Conservation (phyloP, 2,329 filamentous ascomycete species). For the Aspergillaceae sp. region DNA sequence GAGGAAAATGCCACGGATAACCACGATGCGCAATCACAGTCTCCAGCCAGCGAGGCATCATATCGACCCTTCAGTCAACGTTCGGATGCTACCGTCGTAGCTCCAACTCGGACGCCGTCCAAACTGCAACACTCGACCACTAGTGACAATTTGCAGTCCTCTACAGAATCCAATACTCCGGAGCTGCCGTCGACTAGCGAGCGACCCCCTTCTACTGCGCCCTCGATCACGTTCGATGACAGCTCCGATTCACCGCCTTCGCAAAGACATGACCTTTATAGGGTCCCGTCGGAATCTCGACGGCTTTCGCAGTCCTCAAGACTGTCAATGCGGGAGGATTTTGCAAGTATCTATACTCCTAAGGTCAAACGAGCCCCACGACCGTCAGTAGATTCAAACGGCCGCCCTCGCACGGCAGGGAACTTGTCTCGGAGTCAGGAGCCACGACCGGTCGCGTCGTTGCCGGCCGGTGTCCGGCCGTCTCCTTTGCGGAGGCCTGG, state of each 20-base stretch:
- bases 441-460: constrained; percentile 64
- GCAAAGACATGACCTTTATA: constrained; percentile 24
- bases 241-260: constrained; percentile 15
- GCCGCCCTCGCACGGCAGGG: constrained; percentile 53
- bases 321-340: constrained; percentile 38
- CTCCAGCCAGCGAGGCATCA: constrained; percentile 12
- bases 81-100: constrained; percentile 26
- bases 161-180: constrained; percentile 1
- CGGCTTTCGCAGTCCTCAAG: constrained; percentile 35
- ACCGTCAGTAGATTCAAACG: constrained; percentile 57
- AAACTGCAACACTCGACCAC: constrained; percentile 9
- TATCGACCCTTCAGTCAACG: constrained; percentile 22
- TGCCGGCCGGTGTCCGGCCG: constrained; percentile 72
- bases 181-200: constrained; percentile 6
- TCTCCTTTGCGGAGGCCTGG: constrained; percentile 45
- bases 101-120: constrained; percentile 17
- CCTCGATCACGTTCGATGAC: constrained; percentile 6
- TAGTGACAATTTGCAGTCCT: constrained; percentile 11
- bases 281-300: constrained; percentile 27
- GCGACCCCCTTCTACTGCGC: not conserved
- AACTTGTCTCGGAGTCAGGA: constrained; percentile 36
- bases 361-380: constrained; percentile 87
- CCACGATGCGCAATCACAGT: constrained; percentile 33
- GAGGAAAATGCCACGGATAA: constrained; percentile 63
- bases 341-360: constrained; percentile 28